phyloP scores from a whole-genome alignment of 768 basidiomycete genomes.

The Phaeotremella skinneri region DNA sequence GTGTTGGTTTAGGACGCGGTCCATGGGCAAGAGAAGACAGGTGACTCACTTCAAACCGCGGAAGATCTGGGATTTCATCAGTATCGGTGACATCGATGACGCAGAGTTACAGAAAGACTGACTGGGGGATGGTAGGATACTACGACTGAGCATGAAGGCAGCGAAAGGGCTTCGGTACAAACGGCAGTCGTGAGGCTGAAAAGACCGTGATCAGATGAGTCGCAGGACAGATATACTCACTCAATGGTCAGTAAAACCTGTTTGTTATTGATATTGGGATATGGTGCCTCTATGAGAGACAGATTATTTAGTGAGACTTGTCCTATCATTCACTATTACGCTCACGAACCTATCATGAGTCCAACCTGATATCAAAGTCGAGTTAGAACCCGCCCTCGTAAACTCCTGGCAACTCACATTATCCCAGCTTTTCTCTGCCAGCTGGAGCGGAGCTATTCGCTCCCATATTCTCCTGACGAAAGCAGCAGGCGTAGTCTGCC shows the following conservation, averaged over 20 bases:
- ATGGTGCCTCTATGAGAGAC: constrained; percentile 40
- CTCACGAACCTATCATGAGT: constrained; percentile 65
- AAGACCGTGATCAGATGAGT: background rate
- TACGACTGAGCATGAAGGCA: constrained; percentile 41
- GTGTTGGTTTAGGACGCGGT: constrained; percentile 70
- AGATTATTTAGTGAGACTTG: constrained; percentile 7
- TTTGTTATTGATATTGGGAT: constrained; percentile 55
- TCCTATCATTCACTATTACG: no score
- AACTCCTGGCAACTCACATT: constrained; percentile 63
- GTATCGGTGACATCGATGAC: constrained; percentile 8
- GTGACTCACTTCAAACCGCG: constrained; percentile 67
- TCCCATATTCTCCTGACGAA: constrained; percentile 49
- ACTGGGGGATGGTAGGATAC: constrained; percentile 53
- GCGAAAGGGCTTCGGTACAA: constrained; percentile 46
- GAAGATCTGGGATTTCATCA: constrained; percentile 55
- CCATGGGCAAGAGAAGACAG: constrained; percentile 78
- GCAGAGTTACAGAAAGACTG: constrained; percentile 40
- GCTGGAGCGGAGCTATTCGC: constrained; percentile 71
- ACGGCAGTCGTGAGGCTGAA: constrained; percentile 51
- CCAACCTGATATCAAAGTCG: constrained; percentile 60
- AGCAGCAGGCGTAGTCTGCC: constrained; percentile 29
- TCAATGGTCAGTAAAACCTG: constrained; percentile 68
- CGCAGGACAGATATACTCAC: constrained; percentile 50
- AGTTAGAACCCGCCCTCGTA: constrained; percentile 10
- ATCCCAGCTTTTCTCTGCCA: constrained; percentile 84